Percentiles rank a stretch among this genome's conserved stretches.
phyloP scores from a whole-genome alignment of 2,329 filamentous ascomycete species.

The Bipolaris zeicola region DNA sequence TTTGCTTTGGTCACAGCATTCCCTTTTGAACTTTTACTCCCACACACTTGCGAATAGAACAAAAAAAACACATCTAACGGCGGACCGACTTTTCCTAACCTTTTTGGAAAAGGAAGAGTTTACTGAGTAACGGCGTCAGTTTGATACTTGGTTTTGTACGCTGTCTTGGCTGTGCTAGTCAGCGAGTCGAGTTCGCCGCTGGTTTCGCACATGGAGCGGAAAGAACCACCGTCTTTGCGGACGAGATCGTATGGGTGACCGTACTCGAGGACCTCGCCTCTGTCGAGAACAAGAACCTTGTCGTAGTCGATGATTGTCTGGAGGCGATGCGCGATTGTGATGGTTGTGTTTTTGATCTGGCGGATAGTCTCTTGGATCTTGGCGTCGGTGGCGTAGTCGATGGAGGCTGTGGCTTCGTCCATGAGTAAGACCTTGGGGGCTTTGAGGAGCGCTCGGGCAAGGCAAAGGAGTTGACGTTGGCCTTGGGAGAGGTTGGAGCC shows the following conservation, averaged over 20 bases:
- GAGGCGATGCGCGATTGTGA: constrained; percentile 93
- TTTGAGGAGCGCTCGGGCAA: constrained; percentile 91
- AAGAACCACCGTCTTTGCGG: constrained; percentile 66
- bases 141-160: constrained; percentile 34
- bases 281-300: constrained; percentile 92
- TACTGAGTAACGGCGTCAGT: too few species aligned
- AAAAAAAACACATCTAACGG: too few species aligned
- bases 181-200: constrained; percentile 64
- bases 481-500: constrained; percentile 95
- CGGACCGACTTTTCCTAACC: too few species aligned
- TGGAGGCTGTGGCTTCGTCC: constrained; percentile 97
- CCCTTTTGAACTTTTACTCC: too few species aligned
- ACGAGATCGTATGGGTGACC: constrained; percentile 82
- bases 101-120: too few species aligned
- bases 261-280: constrained; percentile 84
- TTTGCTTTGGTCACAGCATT: too few species aligned
- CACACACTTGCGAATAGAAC: too few species aligned
- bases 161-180: constrained; percentile 60
- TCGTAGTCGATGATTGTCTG: constrained; percentile 99
- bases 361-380: constrained; percentile 97
- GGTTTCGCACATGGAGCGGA: constrained; percentile 71
- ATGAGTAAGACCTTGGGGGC: constrained; percentile 93
- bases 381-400: constrained; percentile 92
- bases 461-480: constrained; percentile 90
- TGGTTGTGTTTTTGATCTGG: constrained; percentile 88